Base-by-base conservation (phyloP, 108 stramenopile genomes). In the Ochromonas danica region DNA sequence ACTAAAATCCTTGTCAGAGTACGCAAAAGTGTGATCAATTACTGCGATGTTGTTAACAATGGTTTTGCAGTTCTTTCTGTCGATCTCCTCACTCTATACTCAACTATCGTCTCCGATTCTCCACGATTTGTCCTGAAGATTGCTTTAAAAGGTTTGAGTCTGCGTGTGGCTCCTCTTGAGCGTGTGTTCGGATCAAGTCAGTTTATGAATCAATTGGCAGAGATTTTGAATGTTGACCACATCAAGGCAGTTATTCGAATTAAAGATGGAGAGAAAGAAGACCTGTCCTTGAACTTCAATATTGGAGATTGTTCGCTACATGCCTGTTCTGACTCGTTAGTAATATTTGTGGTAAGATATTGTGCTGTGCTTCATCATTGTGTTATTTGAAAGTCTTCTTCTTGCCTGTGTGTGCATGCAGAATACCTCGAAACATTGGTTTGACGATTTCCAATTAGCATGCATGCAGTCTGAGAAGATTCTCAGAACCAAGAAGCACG, bases 41-140 rank as follows among this genome's bases (percentile, higher is more conserved):
- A 41, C 40, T 33, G 72, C 31, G 6, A 42, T 41, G 72, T 60
- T 27, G 40, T 14, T 6, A 38, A 6, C 30, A 41, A 75, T 31
- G 6, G 31, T 27, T 33, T 6, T 33, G 6, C 10, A 6, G 3
- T 75, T 17, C 10, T 75, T 28, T 39, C 72, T 6, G 40, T 75
- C 10, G 72, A 33, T 6, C 40, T 57, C 36, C 6, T 75, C 25
- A 33, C 45, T 6, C 10, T 75, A 10, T 57, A 3, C 17, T 75
- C 72, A 10, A 75, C 72, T 3, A 57, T 75, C 17, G 72, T 75
- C 3, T 75, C 72, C 10, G 38, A 75, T 33, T 75, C 72, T 25
- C 10, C n/a, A 38, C 14, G 72, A 27, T 28, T 75, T 60, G 35
- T 22, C 31, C 72, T 75, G 28, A 75, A 75, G 31, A 6, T 75